phyloP scores from a whole-genome alignment of 169 alveolate species.

The Sarcocystis neurona region DNA sequence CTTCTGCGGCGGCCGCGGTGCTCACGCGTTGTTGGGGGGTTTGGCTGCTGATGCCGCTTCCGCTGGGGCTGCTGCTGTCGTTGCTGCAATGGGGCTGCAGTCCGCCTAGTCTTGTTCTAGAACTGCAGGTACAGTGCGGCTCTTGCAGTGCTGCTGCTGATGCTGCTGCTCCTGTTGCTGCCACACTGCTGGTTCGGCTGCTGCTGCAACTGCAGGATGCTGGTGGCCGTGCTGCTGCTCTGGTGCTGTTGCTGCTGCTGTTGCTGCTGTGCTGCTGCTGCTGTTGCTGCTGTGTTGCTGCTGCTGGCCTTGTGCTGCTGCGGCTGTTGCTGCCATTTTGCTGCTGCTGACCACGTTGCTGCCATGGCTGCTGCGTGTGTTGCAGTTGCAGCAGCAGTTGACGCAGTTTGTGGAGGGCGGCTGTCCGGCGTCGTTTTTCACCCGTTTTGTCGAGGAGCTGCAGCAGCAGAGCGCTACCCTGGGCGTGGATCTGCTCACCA shows the following conservation, averaged over 20 bases:
- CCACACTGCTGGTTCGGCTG: not conserved
- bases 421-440: constrained; percentile 18
- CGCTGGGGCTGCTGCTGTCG: too few relatives aligned
- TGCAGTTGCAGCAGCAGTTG: not conserved
- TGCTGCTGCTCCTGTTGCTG: not conserved
- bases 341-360: too few relatives aligned
- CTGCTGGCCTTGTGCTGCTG: too few relatives aligned
- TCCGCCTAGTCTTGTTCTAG: too few relatives aligned
- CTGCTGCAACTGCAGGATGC: not conserved
- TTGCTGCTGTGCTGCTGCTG: too few relatives aligned
- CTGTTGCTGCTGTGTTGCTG: too few relatives aligned
- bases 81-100: too few relatives aligned
- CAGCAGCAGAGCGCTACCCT: not conserved
- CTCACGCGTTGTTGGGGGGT: not conserved
- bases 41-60: not conserved
- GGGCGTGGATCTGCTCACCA: not conserved
- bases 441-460: not conserved
- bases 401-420: constrained; percentile 19
- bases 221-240: not conserved
- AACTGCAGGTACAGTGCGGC: not conserved
- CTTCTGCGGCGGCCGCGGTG: not conserved
- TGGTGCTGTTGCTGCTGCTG: constrained; percentile 41
- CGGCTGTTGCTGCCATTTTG: too few relatives aligned
- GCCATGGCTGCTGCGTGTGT: too few relatives aligned
- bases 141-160: not conserved